Percentiles rank a stretch among this genome's conserved stretches.
These are phyloP conservation scores for Plantago major DNA, from an alignment of 257 asterid species.

Conservation along the genomic window DNA sequence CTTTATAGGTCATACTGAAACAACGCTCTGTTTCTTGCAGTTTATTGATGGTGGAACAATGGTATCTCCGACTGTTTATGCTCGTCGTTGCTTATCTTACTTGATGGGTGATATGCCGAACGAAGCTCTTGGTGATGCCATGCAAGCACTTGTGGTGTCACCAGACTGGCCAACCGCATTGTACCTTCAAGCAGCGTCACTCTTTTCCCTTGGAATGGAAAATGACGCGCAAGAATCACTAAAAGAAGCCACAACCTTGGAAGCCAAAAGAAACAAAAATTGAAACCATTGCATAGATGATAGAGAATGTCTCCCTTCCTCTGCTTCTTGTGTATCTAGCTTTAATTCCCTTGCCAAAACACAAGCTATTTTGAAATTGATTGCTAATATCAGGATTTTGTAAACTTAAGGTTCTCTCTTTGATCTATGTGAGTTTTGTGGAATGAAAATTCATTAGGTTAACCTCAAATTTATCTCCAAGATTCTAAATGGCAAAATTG, in stretches of 20 bases:
- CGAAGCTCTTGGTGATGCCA: conserved; percentile 82
- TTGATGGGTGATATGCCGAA: conserved; percentile 72
- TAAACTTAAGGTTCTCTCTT: conserved; percentile 13
- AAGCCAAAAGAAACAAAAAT: conserved; percentile 49
- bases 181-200: conserved; percentile 82
- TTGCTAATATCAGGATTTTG: conserved; percentile 19
- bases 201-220: conserved; percentile 69
- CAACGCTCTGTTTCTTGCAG: conserved; percentile 24
- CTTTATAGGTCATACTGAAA: background rate
- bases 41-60: conserved; percentile 88
- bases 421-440: conserved; percentile 21
- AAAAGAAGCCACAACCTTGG: conserved; percentile 71
- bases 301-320: background rate
- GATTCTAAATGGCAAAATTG: background rate
- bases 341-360: conserved; percentile 13
- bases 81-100: conserved; percentile 72
- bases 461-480: background rate
- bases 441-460: conserved; percentile 15
- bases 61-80: conserved; percentile 77
- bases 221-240: conserved; percentile 83
- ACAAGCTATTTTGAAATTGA: conserved; percentile 17
- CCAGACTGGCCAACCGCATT: conserved; percentile 84
- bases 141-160: conserved; percentile 74
- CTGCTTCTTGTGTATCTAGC: conserved; percentile 20
- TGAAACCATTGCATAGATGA: conserved; percentile 25